Conservation (phyloP, 2,329 filamentous ascomycete genomes). For the Pleoardoris graminearum region DNA sequence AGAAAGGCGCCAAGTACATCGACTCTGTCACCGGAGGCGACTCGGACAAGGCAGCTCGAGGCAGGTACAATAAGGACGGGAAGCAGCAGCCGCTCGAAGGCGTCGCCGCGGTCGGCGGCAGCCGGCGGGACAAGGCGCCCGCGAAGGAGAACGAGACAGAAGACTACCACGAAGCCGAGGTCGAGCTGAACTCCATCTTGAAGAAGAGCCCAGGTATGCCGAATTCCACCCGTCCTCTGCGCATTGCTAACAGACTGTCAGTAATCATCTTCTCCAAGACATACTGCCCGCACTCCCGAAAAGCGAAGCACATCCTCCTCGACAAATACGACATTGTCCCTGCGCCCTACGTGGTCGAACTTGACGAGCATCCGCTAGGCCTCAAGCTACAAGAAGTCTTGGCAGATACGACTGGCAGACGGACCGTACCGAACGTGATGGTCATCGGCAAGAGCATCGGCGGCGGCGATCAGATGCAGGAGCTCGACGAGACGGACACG, state of each 20-base stretch:
- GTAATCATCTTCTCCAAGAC: constrained; percentile 96
- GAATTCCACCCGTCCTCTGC: neutral
- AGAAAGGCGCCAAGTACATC: constrained; percentile 60
- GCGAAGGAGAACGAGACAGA: constrained; percentile 55
- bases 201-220: constrained; percentile 77
- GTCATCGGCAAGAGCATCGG: constrained; percentile 88
- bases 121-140: constrained; percentile 44
- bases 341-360: constrained; percentile 82
- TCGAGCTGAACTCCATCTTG: constrained; percentile 75
- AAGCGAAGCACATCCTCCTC: constrained; percentile 82
- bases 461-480: constrained; percentile 82
- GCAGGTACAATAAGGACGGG: constrained; percentile 48
- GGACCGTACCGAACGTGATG: constrained; percentile 90
- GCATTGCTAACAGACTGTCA: constrained; percentile 43
- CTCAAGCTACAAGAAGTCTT: constrained; percentile 71
- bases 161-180: constrained; percentile 67
- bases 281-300: constrained; percentile 84
- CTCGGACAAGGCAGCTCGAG: constrained; percentile 57
- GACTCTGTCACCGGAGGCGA: constrained; percentile 37
- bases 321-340: constrained; percentile 84
- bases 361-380: constrained; percentile 81
- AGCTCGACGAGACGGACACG: constrained; percentile 64
- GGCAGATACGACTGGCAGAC: constrained; percentile 72
- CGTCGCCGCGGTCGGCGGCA: constrained; percentile 52
- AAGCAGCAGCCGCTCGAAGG: constrained; percentile 44